These are phyloP conservation scores for Rosa rugosa DNA, from an alignment of 306 rosid species.

Conservation along the genomic window DNA sequence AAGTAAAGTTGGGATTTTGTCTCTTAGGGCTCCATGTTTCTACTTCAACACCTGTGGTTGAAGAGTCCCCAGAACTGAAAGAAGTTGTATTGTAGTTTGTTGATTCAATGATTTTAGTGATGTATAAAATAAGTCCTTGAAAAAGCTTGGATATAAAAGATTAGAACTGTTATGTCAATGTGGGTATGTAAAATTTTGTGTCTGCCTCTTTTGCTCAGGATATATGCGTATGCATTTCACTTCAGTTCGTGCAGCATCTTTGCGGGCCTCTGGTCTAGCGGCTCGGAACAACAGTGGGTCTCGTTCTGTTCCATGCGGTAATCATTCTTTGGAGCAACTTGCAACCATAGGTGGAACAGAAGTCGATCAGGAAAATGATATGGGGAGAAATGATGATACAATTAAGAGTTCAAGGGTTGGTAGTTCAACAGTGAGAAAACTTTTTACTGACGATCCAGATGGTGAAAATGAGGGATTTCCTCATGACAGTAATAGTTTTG, in stretches of 20 bases:
- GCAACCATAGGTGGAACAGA: constrained; percentile 30
- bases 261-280: constrained; percentile 64
- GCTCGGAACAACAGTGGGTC: constrained; percentile 29
- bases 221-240: constrained; percentile 45
- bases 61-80: constrained; percentile 8
- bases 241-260: constrained; percentile 43
- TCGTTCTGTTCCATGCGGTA: constrained; percentile 27
- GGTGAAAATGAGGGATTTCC: constrained; percentile 30
- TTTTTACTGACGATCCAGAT: constrained; percentile 53
- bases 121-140: constrained; percentile 2
- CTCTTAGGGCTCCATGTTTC: constrained; percentile 19
- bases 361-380: constrained; percentile 33
- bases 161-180: neutral
- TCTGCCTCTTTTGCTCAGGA: constrained; percentile 44
- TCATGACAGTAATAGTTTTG: constrained; percentile 25
- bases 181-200: neutral
- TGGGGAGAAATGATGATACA: constrained; percentile 24
- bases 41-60: constrained; percentile 9
- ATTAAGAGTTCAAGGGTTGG: constrained; percentile 35
- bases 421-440: constrained; percentile 68
- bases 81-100: neutral
- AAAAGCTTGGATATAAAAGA: neutral
- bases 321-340: constrained; percentile 31
- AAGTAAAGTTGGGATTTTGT: constrained; percentile 6
- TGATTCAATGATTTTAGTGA: neutral